These are phyloP conservation scores for Theobroma cacao DNA, from an alignment of 345 rosid genomes.

Conservation along the genomic window DNA sequence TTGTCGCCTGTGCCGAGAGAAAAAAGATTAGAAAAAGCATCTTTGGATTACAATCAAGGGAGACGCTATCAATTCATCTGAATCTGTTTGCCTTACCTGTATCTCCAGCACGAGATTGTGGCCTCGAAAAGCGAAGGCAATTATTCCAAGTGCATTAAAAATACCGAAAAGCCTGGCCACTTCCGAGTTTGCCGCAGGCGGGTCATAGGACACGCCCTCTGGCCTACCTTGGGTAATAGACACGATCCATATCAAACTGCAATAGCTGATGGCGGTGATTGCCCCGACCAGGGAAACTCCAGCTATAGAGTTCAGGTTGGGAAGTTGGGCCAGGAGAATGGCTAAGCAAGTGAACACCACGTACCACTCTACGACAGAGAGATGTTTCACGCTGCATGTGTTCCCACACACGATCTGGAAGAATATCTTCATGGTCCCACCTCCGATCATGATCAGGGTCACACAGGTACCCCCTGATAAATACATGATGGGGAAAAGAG, in stretches of 20 bases:
- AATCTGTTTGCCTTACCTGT: constrained; percentile 34
- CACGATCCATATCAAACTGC: constrained; percentile 45
- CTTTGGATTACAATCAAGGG: background rate
- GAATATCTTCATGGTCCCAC: constrained; percentile 43
- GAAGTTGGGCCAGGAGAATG: constrained; percentile 50
- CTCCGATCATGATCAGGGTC: constrained; percentile 52
- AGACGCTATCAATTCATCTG: background rate
- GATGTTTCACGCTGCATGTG: constrained; percentile 21
- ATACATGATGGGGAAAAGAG: constrained; percentile 60
- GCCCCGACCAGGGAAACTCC: constrained; percentile 62
- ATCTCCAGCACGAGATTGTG: constrained; percentile 65
- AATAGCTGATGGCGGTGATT: constrained; percentile 51
- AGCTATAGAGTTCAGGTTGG: constrained; percentile 63
- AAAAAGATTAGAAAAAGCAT: background rate
- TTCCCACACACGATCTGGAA: constrained; percentile 38
- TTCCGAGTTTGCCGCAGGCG: constrained; percentile 19
- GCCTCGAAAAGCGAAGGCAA: constrained; percentile 64
- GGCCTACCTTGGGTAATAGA: constrained; percentile 32
- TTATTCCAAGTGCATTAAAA: constrained; percentile 49
- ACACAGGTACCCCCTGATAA: constrained; percentile 61
- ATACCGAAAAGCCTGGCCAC: constrained; percentile 18
- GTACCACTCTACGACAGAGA: constrained; percentile 43
- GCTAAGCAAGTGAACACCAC: constrained; percentile 45
- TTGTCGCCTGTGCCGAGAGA: constrained; percentile 41
- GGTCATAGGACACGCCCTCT: constrained; percentile 27